A percentile compares a stretch with the other conserved stretches of the same genome.
phyloP scores from a whole-genome alignment of 257 asterid genomes.

The Euphrasia confusa region DNA sequence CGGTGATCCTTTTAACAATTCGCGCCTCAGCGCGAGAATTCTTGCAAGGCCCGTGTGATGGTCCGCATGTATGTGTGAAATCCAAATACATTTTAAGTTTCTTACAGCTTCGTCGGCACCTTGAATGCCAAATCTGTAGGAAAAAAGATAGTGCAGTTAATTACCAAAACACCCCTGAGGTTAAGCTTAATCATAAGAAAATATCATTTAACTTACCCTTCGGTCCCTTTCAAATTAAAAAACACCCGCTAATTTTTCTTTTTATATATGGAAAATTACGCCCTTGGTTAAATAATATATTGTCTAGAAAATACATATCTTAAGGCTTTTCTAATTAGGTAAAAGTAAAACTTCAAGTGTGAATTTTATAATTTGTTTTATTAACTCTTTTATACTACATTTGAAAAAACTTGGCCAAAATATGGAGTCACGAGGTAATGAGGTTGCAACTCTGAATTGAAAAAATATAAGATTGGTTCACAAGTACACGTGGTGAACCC shows the following conservation, averaged over 20 bases:
- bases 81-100: constrained; percentile 80
- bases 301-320: neutral
- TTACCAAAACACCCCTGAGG: neutral
- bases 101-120: constrained; percentile 79
- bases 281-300: neutral
- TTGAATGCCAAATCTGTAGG: constrained; percentile 65
- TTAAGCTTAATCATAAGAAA: neutral
- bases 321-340: neutral
- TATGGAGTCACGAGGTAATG: too few relatives aligned
- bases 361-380: neutral
- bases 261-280: neutral
- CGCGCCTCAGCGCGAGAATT: constrained; percentile 73
- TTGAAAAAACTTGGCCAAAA: too few relatives aligned
- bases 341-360: neutral
- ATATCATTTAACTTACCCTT: neutral
- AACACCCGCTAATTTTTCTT: neutral
- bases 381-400: too few relatives aligned
- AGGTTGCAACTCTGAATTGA: too few relatives aligned
- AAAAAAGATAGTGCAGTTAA: neutral
- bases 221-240: neutral
- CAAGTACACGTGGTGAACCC: too few relatives aligned
- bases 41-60: constrained; percentile 97
- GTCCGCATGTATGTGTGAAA: constrained; percentile 97
- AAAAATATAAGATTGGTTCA: too few relatives aligned
- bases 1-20: constrained; percentile 50